Base-by-base conservation (phyloP, 768 basidiomycete genomes). In the Psilocybe cyanescens region DNA sequence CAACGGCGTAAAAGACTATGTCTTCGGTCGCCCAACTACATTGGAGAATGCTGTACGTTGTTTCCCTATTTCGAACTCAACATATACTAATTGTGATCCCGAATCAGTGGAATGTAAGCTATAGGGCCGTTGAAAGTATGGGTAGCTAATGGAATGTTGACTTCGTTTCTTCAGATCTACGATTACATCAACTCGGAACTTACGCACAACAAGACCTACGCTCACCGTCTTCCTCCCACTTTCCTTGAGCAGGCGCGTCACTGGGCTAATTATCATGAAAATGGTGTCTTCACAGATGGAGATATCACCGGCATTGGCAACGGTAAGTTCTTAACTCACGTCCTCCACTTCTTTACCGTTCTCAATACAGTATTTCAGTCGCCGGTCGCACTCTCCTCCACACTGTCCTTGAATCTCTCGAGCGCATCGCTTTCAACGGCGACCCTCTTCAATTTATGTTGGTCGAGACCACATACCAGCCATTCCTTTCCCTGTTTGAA, bases 401-500 rank as follows among this genome's bases (percentile, higher is more conserved):
- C 72, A 86, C 88, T 29, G 80, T 96, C 74, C 77, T 94, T 54
- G 75, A 68, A 56, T 86, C 91, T 8, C 83, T 95, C 58, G 85
- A 90, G 70, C 87, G 86, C 68, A 89, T 96, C 72, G 85, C 90
- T 48, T 91, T 88, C 80, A 86, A 88, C 68, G 86, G 83, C 63
- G 89, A 92, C 76, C 88, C 91, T 48, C 85, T 95, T 55, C 88
- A 91, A 68, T 83, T 95, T 76, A 80, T 89, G 74, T 72, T 94
- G 65, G 80, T 92, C 66, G 86, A 91, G 76, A 88, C 89, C 14
- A 91, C 91, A 64, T 95, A 95, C 81, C 94, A 95, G 74, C 89
- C 94, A 12, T 93, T 96, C 84, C 88, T 95, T 69, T 94, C 92
- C 3, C 81, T 95, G 74, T 90, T 95, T 85, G 85, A 88, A 71